Evolutionary conservation across 1,139 yeast genomes (phyloP).

Genomic region (Debaryomycetaceae sp.): DNA sequence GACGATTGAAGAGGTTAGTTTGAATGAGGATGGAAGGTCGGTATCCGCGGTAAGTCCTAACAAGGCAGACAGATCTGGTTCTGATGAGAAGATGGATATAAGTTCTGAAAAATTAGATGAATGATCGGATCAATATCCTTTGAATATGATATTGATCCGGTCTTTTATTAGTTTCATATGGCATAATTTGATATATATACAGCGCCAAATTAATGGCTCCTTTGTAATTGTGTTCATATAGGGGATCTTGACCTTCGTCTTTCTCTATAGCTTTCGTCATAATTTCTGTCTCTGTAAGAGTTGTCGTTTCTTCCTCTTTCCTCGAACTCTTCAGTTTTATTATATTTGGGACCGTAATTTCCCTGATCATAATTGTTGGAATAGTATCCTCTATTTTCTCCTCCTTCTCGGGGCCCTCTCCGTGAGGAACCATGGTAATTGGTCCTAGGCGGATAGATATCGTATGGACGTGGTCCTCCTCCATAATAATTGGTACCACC

Average conservation of each 20-base stretch:
- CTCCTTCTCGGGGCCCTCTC: conserved; percentile 7
- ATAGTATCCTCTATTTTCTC: conserved; percentile 4
- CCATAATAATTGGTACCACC: conserved; percentile 2
- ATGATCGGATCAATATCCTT: not conserved
- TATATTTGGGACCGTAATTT: conserved; percentile 13
- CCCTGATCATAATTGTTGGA: conserved; percentile 14
- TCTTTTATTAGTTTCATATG: not conserved
- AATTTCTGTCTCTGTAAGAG: conserved; percentile 11
- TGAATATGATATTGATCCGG: too few relatives aligned
- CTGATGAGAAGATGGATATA: conserved; percentile 11
- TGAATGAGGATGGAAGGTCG: not conserved
- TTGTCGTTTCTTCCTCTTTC: conserved; percentile 10
- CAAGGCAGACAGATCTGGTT: conserved; percentile 1
- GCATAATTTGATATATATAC: not conserved
- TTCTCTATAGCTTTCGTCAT: conserved; percentile 6
- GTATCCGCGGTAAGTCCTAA: not conserved
- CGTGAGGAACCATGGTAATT: conserved; percentile 5
- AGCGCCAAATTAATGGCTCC: not conserved
- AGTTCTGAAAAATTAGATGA: conserved; percentile 6
- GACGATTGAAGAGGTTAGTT: conserved; percentile 7
- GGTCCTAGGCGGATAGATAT: conserved; percentile 4
- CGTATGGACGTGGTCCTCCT: conserved; percentile 6
- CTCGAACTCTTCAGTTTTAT: conserved; percentile 1
- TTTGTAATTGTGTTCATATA: conserved; percentile 4
- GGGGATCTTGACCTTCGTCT: conserved; percentile 17